A percentile compares a stretch with the other conserved stretches of the same genome.
phyloP scores from a whole-genome alignment of 257 asterid species.

The Knoxia roxburghii region DNA sequence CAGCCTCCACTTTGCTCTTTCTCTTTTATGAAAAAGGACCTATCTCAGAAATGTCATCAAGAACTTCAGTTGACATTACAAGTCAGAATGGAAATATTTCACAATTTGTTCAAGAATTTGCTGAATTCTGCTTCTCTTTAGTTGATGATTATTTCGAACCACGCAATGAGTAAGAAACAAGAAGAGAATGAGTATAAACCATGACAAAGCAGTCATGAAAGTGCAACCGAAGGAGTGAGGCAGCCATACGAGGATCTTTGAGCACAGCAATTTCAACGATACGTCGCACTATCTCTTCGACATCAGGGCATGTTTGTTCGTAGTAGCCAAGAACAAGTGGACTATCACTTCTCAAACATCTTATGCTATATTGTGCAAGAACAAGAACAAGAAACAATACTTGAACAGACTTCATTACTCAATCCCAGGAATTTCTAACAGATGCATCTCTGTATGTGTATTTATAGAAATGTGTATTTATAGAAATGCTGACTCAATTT shows the following conservation, averaged over 20 bases:
- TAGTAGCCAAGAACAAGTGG: constrained; percentile 18
- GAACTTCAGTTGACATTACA: not conserved
- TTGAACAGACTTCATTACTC: constrained; percentile 9
- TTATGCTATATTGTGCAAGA: not conserved
- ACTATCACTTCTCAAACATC: constrained; percentile 9
- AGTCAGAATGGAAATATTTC: no score
- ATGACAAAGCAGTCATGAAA: constrained; percentile 34
- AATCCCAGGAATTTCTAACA: constrained; percentile 1
- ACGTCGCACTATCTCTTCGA: constrained; percentile 22
- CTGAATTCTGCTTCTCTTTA: no score
- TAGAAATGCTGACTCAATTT: not conserved
- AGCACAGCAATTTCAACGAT: constrained; percentile 23
- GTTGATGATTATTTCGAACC: no score
- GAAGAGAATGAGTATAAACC: constrained; percentile 13
- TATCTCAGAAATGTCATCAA: no score
- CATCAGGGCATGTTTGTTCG: constrained; percentile 21
- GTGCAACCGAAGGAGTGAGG: constrained; percentile 31
- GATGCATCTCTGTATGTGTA: not conserved
- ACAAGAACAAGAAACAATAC: not conserved
- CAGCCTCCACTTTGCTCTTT: not conserved
- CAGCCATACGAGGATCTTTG: constrained; percentile 35
- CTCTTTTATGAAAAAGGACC: not conserved
- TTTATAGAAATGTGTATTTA: not conserved
- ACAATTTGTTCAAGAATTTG: no score
- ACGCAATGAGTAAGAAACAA: not conserved